Evolutionary conservation across 2,329 filamentous ascomycete genomes (phyloP), one percentile per base, ranked within the genome.

Genomic region (Penicillium sp.): DNA sequence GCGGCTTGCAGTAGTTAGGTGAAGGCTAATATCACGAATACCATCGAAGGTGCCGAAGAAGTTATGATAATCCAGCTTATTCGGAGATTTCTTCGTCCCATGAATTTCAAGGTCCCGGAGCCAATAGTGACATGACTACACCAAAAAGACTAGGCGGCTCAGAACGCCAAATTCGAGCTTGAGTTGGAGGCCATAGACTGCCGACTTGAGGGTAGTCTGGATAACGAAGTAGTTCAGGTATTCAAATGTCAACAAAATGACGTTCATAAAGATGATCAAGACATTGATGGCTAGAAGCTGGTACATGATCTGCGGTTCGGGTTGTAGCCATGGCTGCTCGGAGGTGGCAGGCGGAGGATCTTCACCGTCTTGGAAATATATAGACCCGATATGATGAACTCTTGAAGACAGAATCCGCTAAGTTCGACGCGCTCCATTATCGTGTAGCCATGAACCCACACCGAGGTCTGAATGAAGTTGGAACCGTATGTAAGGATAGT

Each of bases 311-410:
- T n/a, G n/a, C n/a, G n/a, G n/a, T n/a, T n/a, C n/a, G n/a, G n/a
- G n/a, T n/a, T n/a, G n/a, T n/a, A n/a, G n/a, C n/a, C n/a, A n/a
- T n/a, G n/a, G n/a, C n/a, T n/a, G n/a, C n/a, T n/a, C n/a, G n/a
- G n/a, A 65, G 69, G 69, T 29, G 67, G 64, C 34, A 71, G 23
- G 3, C 51, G 71, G 5, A 79, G 70, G 9, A 79, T 69, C 24
- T 77, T 77, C 48, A 81, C 64, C 1, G 81, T 82, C 52, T 81
- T 77, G 54, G 75, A 78, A 48, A 84, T 77, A 58, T 83, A 84
- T 8, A 83, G 71, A 3, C 72, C 65, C 0, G 77, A 79, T 14
- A 81, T 72, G 33, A 75, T 46, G 14, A 74, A 66, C 51, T 81
- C 79, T 58, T 80, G 76, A 4, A 76, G 47, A 51, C 70, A 71